Percentiles rank a stretch among this genome's conserved stretches.
phyloP scores from a whole-genome alignment of 306 rosid species.

The Styphnolobium japonicum region DNA sequence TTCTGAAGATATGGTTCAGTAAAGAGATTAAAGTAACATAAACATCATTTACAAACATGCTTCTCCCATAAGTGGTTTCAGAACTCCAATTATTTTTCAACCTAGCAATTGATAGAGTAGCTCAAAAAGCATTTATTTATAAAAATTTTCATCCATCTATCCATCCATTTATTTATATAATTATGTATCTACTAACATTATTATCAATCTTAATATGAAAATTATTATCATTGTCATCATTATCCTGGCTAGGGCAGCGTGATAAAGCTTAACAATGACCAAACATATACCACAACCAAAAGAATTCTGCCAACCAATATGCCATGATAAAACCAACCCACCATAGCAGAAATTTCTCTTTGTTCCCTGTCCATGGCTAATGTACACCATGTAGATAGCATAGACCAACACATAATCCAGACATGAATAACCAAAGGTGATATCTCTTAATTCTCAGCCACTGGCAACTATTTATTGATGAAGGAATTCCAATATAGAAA shows the following conservation, averaged over 20 bases:
- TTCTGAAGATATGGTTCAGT: background rate
- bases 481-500: background rate
- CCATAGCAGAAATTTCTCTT: background rate
- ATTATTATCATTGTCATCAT: background rate
- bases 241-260: background rate
- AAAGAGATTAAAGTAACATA: conserved; percentile 7
- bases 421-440: background rate
- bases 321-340: background rate
- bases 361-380: background rate
- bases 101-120: background rate
- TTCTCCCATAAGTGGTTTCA: background rate
- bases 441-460: conserved; percentile 4
- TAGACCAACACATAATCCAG: conserved; percentile 1
- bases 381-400: background rate
- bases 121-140: background rate
- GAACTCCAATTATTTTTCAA: conserved; percentile 15
- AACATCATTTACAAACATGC: conserved; percentile 9
- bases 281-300: background rate
- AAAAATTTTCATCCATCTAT: background rate
- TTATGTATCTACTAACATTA: background rate
- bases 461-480: background rate
- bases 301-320: background rate
- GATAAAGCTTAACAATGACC: background rate
- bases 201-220: background rate
- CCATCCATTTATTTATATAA: background rate